phyloP scores from a whole-genome alignment of 345 rosid species.

The Arabis hirsuta region DNA sequence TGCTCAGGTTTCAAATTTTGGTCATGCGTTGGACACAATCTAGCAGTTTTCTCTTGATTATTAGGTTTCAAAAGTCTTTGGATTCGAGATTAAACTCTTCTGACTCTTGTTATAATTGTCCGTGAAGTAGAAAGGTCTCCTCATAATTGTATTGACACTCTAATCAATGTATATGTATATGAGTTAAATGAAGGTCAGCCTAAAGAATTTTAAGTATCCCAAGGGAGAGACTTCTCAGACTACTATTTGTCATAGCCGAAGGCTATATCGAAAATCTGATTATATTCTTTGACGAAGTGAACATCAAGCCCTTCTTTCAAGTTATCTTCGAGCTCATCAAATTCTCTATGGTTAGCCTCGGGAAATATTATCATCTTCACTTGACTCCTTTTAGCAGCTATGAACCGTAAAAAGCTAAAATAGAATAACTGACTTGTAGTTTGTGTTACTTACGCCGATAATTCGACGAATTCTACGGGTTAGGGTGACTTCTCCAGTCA shows the following conservation, averaged over 20 bases:
- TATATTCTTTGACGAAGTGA: slow-evolving; percentile 72
- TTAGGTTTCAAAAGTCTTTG: too few species aligned
- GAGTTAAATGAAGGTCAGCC: neutral
- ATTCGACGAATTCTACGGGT: slow-evolving; percentile 81
- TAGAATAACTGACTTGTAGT: neutral
- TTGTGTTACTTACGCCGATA: slow-evolving; percentile 44
- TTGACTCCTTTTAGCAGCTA: slow-evolving; percentile 75
- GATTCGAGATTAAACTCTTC: too few species aligned
- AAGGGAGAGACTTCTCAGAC: neutral
- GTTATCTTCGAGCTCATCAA: slow-evolving; percentile 72
- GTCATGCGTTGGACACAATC: too few species aligned
- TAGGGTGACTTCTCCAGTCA: slow-evolving; percentile 86
- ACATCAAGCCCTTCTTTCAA: slow-evolving; percentile 88
- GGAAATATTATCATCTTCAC: slow-evolving; percentile 82
- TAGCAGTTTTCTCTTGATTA: too few species aligned
- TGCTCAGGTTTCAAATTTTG: too few species aligned
- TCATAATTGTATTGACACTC: too few species aligned
- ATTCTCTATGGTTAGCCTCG: slow-evolving; percentile 75
- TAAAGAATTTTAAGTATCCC: neutral
- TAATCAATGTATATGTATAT: neutral
- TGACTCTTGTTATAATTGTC: too few species aligned
- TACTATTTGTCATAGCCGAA: slow-evolving; percentile 43
- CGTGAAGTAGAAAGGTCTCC: too few species aligned
- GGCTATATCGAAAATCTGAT: slow-evolving; percentile 64
- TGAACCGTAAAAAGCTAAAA: neutral